Percentiles rank a stretch among this genome's conserved stretches.
These are phyloP conservation scores for Penicillium lividum DNA, from an alignment of 495 filamentous ascomycete species.

Conservation along the genomic window DNA sequence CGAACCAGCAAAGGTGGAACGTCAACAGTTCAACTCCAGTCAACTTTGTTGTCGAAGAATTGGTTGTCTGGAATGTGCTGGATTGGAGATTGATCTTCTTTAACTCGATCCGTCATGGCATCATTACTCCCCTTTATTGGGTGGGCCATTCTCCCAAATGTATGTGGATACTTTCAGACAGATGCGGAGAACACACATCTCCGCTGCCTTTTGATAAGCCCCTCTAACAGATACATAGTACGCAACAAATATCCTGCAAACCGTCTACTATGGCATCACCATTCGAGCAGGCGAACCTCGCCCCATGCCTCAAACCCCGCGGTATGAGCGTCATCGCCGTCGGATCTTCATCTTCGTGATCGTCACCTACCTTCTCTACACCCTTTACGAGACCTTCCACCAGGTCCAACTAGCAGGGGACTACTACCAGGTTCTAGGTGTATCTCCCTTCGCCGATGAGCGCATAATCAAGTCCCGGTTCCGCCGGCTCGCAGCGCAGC, in stretches of 20 bases:
- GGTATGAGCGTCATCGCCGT: constrained; percentile 69
- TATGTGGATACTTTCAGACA: constrained; percentile 39
- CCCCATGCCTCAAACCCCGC: constrained; percentile 70
- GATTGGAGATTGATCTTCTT: background rate
- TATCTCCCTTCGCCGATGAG: constrained; percentile 68
- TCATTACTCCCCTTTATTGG: constrained; percentile 72
- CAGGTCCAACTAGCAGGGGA: constrained; percentile 66
- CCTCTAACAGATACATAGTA: constrained; percentile 49
- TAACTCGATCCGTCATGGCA: constrained; percentile 22
- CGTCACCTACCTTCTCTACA: constrained; percentile 82
- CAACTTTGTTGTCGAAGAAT: background rate
- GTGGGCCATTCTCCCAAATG: constrained; percentile 79
- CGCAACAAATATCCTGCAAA: constrained; percentile 75
- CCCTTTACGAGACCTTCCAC: constrained; percentile 89
- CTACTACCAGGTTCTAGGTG: constrained; percentile 75
- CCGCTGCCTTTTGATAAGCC: background rate
- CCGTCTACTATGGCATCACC: constrained; percentile 81
- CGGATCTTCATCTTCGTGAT: constrained; percentile 83
- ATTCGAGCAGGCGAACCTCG: constrained; percentile 88
- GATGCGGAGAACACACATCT: constrained; percentile 8
- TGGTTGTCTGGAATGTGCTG: background rate
- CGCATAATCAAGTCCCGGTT: constrained; percentile 81
- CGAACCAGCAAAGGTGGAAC: constrained; percentile 7
- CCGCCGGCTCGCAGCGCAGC: constrained; percentile 75
- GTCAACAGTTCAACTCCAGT: background rate